Conservation (phyloP, 2,329 filamentous ascomycete species). For the Daldinia sp. region DNA sequence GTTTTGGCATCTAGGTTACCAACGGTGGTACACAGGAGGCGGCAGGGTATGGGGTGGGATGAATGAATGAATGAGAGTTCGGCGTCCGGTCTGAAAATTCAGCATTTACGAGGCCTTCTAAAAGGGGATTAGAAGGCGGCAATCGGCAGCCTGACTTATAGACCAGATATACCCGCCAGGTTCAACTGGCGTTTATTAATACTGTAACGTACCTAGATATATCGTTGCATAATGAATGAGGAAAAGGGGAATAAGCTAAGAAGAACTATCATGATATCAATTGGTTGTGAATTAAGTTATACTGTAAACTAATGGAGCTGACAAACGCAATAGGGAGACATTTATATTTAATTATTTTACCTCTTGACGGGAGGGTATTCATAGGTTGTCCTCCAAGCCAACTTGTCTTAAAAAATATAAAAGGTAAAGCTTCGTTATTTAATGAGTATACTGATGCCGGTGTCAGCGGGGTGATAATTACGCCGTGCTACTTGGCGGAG, state of each 20-base stretch:
- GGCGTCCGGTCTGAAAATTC: constrained; percentile 12
- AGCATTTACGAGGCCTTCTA: constrained; percentile 9
- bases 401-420: no score
- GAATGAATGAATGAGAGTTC: neutral
- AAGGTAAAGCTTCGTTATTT: no score
- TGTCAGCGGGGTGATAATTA: neutral
- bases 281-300: neutral
- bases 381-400: no score
- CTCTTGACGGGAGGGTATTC: neutral
- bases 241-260: neutral
- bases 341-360: neutral
- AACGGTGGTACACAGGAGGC: neutral
- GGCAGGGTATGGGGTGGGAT: constrained; percentile 8
- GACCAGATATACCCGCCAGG: constrained; percentile 9
- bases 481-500: neutral
- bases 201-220: neutral
- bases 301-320: neutral
- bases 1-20: constrained; percentile 67
- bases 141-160: constrained; percentile 5
- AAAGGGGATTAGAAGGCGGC: constrained; percentile 4
- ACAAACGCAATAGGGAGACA: neutral
- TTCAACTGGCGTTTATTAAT: neutral
- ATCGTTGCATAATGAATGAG: neutral
- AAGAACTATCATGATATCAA: neutral
- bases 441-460: no score